Percentiles rank a stretch among this genome's conserved stretches.
Evolutionary conservation across 129 eudicot genomes (phyloP).

Genomic region (Centella asiatica): DNA sequence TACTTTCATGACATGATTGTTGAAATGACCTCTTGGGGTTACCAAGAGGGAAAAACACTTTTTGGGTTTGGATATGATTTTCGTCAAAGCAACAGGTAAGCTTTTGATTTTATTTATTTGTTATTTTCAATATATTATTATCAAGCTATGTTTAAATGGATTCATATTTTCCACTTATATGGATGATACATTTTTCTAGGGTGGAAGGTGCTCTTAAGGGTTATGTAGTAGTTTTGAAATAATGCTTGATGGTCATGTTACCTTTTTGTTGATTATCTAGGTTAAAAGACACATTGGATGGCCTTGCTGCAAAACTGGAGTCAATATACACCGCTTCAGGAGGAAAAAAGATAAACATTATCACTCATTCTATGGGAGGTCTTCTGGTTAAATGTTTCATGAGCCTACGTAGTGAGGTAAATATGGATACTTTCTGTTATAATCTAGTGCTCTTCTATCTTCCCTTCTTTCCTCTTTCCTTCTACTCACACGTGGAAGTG

Average conservation of each 20-base stretch:
- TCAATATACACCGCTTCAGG: conserved; percentile 80
- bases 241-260: not conserved
- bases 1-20: conserved; percentile 94
- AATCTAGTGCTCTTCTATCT: conserved; percentile 1
- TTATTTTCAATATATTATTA: too few relatives aligned
- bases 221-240: too few relatives aligned
- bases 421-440: not conserved
- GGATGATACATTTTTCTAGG: too few relatives aligned
- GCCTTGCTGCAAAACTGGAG: conserved; percentile 69
- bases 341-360: conserved; percentile 70
- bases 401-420: conserved; percentile 77
- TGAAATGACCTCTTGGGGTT: conserved; percentile 91
- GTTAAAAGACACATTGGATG: conserved; percentile 62
- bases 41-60: conserved; percentile 88
- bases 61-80: conserved; percentile 99
- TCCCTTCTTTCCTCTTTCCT: not conserved
- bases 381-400: conserved; percentile 90
- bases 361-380: conserved; percentile 98
- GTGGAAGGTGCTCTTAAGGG: too few relatives aligned
- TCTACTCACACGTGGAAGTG: not conserved
- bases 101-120: not conserved
- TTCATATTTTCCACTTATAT: not conserved
- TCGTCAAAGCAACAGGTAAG: conserved; percentile 94
- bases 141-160: not conserved
- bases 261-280: conserved; percentile 25